phyloP scores from a whole-genome alignment of 2,329 filamentous ascomycete species.

The Helotiales sp. region DNA sequence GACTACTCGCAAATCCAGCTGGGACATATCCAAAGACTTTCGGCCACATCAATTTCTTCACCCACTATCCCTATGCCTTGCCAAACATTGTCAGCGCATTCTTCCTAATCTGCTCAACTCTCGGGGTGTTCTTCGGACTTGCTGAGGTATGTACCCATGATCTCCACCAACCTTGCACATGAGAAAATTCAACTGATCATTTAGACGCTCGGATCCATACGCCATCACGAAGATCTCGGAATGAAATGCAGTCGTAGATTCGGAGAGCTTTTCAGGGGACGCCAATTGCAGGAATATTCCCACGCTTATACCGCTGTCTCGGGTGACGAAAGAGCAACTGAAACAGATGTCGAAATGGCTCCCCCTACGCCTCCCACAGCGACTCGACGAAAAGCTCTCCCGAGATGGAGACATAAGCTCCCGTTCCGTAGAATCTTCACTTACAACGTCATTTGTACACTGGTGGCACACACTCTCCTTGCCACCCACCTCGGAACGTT shows the following conservation, averaged over 20 bases:
- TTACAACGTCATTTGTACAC: constrained; percentile 49
- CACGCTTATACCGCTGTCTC: constrained; percentile 30
- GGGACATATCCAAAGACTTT: constrained; percentile 46
- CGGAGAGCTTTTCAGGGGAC: constrained; percentile 22
- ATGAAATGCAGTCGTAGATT: constrained; percentile 30
- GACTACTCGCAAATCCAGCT: constrained; percentile 49
- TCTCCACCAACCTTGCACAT: neutral
- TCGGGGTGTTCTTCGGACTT: constrained; percentile 44
- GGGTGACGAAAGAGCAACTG: constrained; percentile 20
- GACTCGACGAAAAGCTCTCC: constrained; percentile 21
- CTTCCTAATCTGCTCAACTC: constrained; percentile 39
- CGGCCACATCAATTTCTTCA: constrained; percentile 45
- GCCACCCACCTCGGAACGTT: constrained; percentile 71
- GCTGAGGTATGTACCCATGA: constrained; percentile 21
- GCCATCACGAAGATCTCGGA: constrained; percentile 40
- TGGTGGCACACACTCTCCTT: constrained; percentile 69
- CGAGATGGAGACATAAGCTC: constrained; percentile 32
- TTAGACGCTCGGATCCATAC: constrained; percentile 45
- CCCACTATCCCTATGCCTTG: constrained; percentile 49
- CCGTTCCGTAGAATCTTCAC: constrained; percentile 44
- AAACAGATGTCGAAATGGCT: constrained; percentile 30
- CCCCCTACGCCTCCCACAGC: constrained; percentile 23
- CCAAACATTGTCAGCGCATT: constrained; percentile 47
- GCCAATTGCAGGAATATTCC: constrained; percentile 13
- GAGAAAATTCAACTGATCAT: neutral